These are phyloP conservation scores for Xylariaceae sp. DNA, from an alignment of 2,329 filamentous ascomycete genomes.

Conservation along the genomic window DNA sequence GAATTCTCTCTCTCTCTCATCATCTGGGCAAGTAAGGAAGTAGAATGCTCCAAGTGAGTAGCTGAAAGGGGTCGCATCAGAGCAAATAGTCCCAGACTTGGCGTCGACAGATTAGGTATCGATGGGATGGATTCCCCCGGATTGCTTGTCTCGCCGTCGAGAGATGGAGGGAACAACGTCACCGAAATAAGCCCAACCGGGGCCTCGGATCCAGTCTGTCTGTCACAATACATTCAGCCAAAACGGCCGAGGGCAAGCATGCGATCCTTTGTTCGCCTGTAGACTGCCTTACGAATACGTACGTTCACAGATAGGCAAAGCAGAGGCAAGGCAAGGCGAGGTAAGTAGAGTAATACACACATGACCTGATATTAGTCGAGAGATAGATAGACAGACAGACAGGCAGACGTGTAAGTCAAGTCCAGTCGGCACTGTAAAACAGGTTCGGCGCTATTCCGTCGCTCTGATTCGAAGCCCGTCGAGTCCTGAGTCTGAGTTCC, in stretches of 20 bases:
- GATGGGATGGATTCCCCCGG: too few species aligned
- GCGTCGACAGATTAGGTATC: too few species aligned
- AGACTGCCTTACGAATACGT: too few species aligned
- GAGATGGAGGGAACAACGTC: neutral
- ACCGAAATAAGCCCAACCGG: neutral
- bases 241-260: neutral
- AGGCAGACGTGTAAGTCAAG: too few species aligned
- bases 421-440: conserved; percentile 5
- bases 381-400: neutral
- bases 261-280: too few species aligned
- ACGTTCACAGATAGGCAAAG: too few species aligned
- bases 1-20: too few species aligned
- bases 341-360: too few species aligned
- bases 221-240: neutral
- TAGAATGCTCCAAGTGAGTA: neutral
- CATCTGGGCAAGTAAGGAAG: neutral
- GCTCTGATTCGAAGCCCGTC: conserved; percentile 6
- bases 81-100: too few species aligned
- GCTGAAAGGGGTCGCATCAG: too few species aligned
- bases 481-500: neutral
- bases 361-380: neutral
- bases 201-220: neutral
- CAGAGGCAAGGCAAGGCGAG: too few species aligned
- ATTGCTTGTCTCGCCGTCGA: too few species aligned
- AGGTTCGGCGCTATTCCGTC: conserved; percentile 10